Evolutionary conservation across 139 green algal genomes (phyloP), one percentile per base, ranked within the genome.

Genomic region (Chlorella ohadii): DNA sequence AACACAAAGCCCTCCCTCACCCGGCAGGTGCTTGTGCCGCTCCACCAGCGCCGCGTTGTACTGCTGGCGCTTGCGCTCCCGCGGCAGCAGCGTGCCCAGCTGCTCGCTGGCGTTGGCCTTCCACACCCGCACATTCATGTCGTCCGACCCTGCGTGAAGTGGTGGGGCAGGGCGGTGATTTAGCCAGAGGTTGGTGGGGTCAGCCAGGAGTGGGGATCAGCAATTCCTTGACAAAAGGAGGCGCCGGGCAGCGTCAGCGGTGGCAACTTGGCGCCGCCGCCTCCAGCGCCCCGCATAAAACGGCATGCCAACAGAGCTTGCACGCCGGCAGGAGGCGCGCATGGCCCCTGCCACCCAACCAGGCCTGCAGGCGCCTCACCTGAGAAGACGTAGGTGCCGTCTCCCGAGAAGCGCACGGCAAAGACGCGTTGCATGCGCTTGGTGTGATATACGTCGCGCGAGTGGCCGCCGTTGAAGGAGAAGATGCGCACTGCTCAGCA

Each of bases 341-440:
- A n/a, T n/a, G n/a, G n/a, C n/a, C n/a, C n/a, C n/a, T n/a, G n/a
- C n/a, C n/a, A n/a, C n/a, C n/a, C n/a, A n/a, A n/a, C n/a, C n/a
- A 51, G 44, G 7, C 44, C 44, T 51, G 44, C 78, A 17, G 39
- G 7, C 38, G 36, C 16, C 79, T 15, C 79, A 84, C 94, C 97
- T 13, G 88, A 96, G 88, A 98, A 96, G 17, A 99, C 94, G 84
- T 99, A 99, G 19, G 90, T 91, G 7, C 88, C 97, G 78, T 99
- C 97, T 0, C 94, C 95, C 65, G 83, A 95, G 92, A 98, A 99
- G 16, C 91, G 86, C 75, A 94, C 91, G 4, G 91, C 87, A 89
- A 97, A 96, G 23, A 98, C 92, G 39, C 96, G 92, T 94, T 99
- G 96, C 97, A 99, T 99, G 88, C 97, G 94, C 88, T 97, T 98